A percentile compares a stretch with the other conserved stretches of the same genome.
Conservation (phyloP, 805 yeast genomes). For the Metschnikowia vanudenii region DNA sequence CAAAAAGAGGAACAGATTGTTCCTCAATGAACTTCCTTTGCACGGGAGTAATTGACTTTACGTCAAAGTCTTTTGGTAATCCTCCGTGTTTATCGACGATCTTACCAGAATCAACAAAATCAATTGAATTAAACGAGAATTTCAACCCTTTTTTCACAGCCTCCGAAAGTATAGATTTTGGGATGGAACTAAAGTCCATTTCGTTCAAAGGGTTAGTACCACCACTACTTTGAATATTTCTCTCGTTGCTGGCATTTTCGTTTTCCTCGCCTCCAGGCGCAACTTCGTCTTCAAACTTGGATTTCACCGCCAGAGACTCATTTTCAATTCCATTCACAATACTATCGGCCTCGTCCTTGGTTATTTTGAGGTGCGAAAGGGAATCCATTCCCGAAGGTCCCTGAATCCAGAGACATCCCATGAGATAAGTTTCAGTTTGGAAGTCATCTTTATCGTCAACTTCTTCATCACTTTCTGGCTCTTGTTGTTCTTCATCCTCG, state of each 20-base stretch:
- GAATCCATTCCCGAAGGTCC: conserved; percentile 68
- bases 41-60: conserved; percentile 28
- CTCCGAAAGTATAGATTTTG: conserved; percentile 26
- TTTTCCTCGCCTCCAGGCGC: not conserved
- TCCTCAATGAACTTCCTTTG: conserved; percentile 72
- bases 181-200: conserved; percentile 27
- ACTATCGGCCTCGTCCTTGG: conserved; percentile 14
- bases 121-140: conserved; percentile 25
- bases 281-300: not conserved
- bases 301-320: conserved; percentile 2
- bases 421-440: conserved; percentile 57
- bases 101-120: conserved; percentile 4
- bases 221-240: not conserved
- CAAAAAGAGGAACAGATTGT: conserved; percentile 51
- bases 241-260: not conserved
- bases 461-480: conserved; percentile 33
- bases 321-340: conserved; percentile 9
- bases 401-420: conserved; percentile 88
- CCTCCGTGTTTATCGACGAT: conserved; percentile 17
- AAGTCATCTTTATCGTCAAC: conserved; percentile 47
- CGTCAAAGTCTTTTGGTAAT: conserved; percentile 14
- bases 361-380: conserved; percentile 22
- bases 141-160: conserved; percentile 29
- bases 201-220: conserved; percentile 14
- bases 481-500: conserved; percentile 42